Base-by-base conservation (phyloP, 1,284 basidiomycete genomes). In the Veloboletus limbatus region DNA sequence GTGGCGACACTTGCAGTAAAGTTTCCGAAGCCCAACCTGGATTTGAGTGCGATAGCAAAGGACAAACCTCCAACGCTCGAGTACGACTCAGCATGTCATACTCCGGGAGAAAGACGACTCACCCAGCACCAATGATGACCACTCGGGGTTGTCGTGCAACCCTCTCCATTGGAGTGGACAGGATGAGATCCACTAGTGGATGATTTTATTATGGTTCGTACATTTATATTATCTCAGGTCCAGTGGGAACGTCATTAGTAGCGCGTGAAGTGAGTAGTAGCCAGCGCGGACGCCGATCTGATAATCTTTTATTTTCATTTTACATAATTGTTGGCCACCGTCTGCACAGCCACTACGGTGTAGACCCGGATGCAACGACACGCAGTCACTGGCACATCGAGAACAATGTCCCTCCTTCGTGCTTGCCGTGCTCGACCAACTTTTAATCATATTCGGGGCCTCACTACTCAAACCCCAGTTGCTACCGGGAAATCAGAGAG, bases 341-440 rank as follows among this genome's bases (percentile, higher is more conserved):
- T 14, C 6, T 13, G 10, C 20, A 59, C 53, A 59, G 57, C 57
- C 60, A 59, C 58, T 8, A 3, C 46, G 49, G 47, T 27, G 18
- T 18, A 18, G 25, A 48, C 48, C 47, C 45, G 44, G 37, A 17
- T 51, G 13, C 14, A 22, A 22, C 33, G 13, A 21, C 18, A 6
- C 18, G 14, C 13, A 39, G 8, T 10, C 21, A n/a, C n/a, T n/a
- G n/a, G n/a, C n/a, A n/a, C n/a, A 37, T 28, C 24, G 3, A 35
- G 26, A 43, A 57, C 55, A 42, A 75, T 77, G 74, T 74, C 70
- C 53, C 64, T 73, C 47, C 60, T 76, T 48, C 72, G 72, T 22
- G 57, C 57, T 47, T 70, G 61, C 47, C 63, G 60, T 49, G 60
- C 57, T 35, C 65, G 56, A 48, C 60, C 60, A 25, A 45, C 55